Evolutionary conservation across 2,329 filamentous ascomycete species (phyloP), one percentile per base, ranked within the genome.

Genomic region (Ilyonectria sp.): DNA sequence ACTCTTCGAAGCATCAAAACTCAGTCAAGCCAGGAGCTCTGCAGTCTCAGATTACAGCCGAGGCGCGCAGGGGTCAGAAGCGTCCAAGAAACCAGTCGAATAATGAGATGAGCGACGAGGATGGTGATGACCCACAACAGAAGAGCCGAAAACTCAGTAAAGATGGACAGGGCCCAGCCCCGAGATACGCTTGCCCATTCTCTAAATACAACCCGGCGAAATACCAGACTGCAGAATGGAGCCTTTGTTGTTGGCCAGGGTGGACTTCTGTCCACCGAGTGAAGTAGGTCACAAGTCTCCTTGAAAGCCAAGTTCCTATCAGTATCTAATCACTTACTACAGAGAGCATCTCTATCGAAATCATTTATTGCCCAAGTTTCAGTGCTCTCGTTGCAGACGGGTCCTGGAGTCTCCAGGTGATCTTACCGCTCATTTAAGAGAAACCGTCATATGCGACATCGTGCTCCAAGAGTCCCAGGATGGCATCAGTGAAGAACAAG

Each of bases 311-410:
- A 21, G 21, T 21, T 21, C 21, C 21, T 21, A 3, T 21, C 21
- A 21, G 21, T 21, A 2, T 21, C 17, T 26, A 44, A 64, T 68
- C 43, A 68, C 55, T 31, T 15, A 1, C 8, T 9, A 8, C 50
- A 64, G 69, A 19, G 69, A 71, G 23, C 69, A 71, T 31, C n/a
- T 71, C 5, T 71, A 67, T 21, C 69, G 69, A 23, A 61, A 31
- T 19, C 35, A 71, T 10, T 13, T 21, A 8, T 19, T 55, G 19
- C 52, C 33, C 10, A 21, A 13, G 33, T 55, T 37, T 35, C 29
- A 50, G 26, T 71, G 69, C 11, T 40, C 13, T 40, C 69, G 69
- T n/a, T 71, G 69, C 37, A 57, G 56, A 4, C 4, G 59, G 4
- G 9, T 13, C 15, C 63, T 71, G 17, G 31, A 63, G 21, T 52